A percentile compares a stretch with the other conserved stretches of the same genome.
phyloP scores from a whole-genome alignment of 495 filamentous ascomycete genomes.

The Lepraria neglecta region DNA sequence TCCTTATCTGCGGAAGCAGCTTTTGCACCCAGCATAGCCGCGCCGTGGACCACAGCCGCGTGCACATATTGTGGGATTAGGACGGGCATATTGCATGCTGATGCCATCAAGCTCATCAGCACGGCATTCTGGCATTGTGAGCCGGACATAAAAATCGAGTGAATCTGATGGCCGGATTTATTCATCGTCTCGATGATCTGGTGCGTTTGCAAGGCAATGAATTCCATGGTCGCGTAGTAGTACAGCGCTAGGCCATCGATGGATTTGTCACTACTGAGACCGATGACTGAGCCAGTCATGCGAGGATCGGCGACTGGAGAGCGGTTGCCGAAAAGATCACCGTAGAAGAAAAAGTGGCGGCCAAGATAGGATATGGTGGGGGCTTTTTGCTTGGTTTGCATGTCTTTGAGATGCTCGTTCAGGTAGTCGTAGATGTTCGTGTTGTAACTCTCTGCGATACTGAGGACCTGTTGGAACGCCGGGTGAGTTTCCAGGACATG shows the following conservation, averaged over 20 bases:
- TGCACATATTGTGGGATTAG: constrained; percentile 86
- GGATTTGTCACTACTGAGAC: constrained; percentile 75
- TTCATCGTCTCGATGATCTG: constrained; percentile 96
- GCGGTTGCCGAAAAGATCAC: constrained; percentile 95
- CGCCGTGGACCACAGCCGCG: constrained; percentile 93
- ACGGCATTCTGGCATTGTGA: constrained; percentile 94
- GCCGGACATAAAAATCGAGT: constrained; percentile 95
- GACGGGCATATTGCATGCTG: constrained; percentile 85
- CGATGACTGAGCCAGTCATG: constrained; percentile 85
- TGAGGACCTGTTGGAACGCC: constrained; percentile 69
- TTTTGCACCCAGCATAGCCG: constrained; percentile 94
- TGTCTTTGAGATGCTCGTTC: constrained; percentile 76
- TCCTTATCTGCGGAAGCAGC: constrained; percentile 71
- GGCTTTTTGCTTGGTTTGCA: constrained; percentile 58
- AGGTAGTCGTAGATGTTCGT: constrained; percentile 90
- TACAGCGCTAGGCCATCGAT: constrained; percentile 80
- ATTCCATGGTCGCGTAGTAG: constrained; percentile 93
- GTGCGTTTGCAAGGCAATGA: constrained; percentile 90
- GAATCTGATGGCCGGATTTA: constrained; percentile 70
- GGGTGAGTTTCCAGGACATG: constrained; percentile 92
- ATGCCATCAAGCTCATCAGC: constrained; percentile 82
- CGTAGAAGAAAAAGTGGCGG: constrained; percentile 96
- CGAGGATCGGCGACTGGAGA: constrained; percentile 85
- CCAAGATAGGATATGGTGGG: constrained; percentile 77
- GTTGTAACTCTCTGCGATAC: constrained; percentile 68